phyloP scores from a whole-genome alignment of 306 rosid species.

The Sicyos baderoa region DNA sequence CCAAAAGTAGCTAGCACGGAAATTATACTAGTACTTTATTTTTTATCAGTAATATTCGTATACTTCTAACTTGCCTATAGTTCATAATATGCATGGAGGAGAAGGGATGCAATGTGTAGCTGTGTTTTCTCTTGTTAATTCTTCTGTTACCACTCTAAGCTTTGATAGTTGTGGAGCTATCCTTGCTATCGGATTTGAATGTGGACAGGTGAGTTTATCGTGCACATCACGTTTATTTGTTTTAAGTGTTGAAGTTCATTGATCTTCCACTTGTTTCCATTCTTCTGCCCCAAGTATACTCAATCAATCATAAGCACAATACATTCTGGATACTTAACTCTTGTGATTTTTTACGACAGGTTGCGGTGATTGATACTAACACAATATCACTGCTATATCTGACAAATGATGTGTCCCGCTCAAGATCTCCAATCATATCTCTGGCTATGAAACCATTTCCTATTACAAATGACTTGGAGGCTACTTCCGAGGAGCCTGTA shows the following conservation, averaged over 20 bases:
- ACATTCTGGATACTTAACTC: conserved; percentile 18
- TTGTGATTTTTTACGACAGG: conserved; percentile 47
- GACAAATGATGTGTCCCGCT: conserved; percentile 38
- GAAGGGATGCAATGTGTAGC: conserved; percentile 52
- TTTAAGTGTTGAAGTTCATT: not conserved
- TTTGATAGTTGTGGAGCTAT: conserved; percentile 51
- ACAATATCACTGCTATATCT: conserved; percentile 55
- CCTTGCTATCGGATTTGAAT: conserved; percentile 64
- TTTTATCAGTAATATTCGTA: conserved; percentile 10
- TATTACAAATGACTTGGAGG: conserved; percentile 32
- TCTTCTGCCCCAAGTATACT: not conserved
- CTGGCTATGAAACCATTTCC: conserved; percentile 39
- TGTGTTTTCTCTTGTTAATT: conserved; percentile 52
- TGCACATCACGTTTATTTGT: conserved; percentile 13
- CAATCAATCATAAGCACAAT: conserved; percentile 17
- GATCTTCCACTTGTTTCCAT: not conserved
- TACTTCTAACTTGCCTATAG: conserved; percentile 41
- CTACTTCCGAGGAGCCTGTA: conserved; percentile 32
- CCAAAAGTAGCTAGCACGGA: not conserved
- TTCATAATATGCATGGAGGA: conserved; percentile 37
- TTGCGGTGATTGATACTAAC: conserved; percentile 60
- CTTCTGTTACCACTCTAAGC: conserved; percentile 45
- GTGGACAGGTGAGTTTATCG: conserved; percentile 58
- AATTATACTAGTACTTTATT: not conserved
- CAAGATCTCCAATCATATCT: conserved; percentile 48